These are phyloP conservation scores for Lophiostoma macrostomum DNA, from an alignment of 495 filamentous ascomycete genomes.

Conservation along the genomic window DNA sequence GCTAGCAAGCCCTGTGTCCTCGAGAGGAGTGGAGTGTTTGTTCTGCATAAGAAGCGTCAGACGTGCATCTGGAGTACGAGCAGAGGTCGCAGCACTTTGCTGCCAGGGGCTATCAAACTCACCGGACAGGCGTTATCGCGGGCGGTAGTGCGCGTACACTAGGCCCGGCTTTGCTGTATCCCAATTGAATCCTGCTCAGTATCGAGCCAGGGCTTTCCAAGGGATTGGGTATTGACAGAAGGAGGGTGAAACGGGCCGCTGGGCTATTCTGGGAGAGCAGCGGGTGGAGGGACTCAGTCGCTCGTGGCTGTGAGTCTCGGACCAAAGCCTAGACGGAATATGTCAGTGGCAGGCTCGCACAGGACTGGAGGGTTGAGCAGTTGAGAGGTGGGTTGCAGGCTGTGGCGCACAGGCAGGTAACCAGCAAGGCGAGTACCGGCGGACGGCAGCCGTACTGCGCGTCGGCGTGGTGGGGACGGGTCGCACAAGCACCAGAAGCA, in stretches of 20 bases:
- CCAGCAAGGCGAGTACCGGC: constrained; percentile 21
- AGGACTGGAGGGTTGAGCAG: constrained; percentile 13
- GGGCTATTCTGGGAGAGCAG: constrained; percentile 13
- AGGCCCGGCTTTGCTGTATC: constrained; percentile 8
- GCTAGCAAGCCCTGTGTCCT: constrained; percentile 27
- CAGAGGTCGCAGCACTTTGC: not conserved
- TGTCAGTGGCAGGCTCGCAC: constrained; percentile 24
- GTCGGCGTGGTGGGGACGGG: constrained; percentile 26
- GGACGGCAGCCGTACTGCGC: constrained; percentile 28
- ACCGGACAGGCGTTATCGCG: constrained; percentile 19
- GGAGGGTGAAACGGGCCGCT: constrained; percentile 2
- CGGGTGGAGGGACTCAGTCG: constrained; percentile 3
- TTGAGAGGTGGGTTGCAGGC: constrained; percentile 25
- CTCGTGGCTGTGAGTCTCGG: constrained; percentile 24
- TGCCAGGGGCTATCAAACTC: constrained; percentile 15
- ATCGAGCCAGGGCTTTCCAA: constrained; percentile 1
- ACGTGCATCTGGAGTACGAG: constrained; percentile 12
- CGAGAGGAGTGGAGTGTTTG: constrained; percentile 11
- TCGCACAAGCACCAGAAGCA: constrained; percentile 12
- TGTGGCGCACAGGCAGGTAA: constrained; percentile 31
- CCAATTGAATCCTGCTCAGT: constrained; percentile 17
- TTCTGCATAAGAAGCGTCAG: constrained; percentile 33
- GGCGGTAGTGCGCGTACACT: constrained; percentile 26
- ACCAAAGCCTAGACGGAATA: constrained; percentile 2
- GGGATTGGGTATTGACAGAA: constrained; percentile 14